phyloP scores from a whole-genome alignment of 2,329 filamentous ascomycete species.

The Arthrobotrys sinensis region DNA sequence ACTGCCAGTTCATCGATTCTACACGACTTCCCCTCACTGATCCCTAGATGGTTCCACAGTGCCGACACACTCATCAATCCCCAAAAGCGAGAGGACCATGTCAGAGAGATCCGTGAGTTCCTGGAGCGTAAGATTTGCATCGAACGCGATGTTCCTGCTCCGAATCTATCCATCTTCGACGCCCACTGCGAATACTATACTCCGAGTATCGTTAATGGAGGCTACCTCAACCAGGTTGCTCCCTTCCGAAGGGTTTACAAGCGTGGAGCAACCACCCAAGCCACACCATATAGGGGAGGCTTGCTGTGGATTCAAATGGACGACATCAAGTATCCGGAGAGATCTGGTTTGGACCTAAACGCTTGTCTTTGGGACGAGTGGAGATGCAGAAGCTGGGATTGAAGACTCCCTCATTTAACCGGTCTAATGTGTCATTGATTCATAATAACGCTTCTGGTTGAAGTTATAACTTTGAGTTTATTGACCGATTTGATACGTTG shows the following conservation, averaged over 20 bases:
- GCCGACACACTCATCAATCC: not conserved
- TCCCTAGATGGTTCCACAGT: constrained; percentile 13
- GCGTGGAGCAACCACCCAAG: not conserved
- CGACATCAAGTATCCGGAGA: constrained; percentile 14
- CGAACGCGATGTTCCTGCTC: constrained; percentile 8
- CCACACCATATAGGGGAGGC: not conserved
- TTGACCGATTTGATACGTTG: not conserved
- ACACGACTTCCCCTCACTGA: constrained; percentile 27
- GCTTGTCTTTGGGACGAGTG: constrained; percentile 38
- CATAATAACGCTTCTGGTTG: not conserved
- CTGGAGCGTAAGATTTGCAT: not conserved
- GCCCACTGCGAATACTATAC: constrained; percentile 9
- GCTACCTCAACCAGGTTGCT: not conserved
- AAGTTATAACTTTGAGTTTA: not conserved
- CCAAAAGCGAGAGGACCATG: not conserved
- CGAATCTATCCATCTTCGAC: constrained; percentile 9
- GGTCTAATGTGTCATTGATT: not conserved
- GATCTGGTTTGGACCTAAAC: constrained; percentile 26
- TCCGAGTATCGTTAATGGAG: not conserved
- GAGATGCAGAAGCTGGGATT: constrained; percentile 35
- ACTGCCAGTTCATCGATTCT: constrained; percentile 16
- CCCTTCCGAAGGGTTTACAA: constrained; percentile 20
- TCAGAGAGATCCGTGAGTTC: constrained; percentile 4
- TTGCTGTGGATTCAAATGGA: constrained; percentile 4
- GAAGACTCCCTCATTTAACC: constrained; percentile 17